Percentiles rank a stretch among this genome's conserved stretches.
These are phyloP conservation scores for Globisporangium abappressorium DNA, from an alignment of 352 stramenopile genomes.

Conservation along the genomic window DNA sequence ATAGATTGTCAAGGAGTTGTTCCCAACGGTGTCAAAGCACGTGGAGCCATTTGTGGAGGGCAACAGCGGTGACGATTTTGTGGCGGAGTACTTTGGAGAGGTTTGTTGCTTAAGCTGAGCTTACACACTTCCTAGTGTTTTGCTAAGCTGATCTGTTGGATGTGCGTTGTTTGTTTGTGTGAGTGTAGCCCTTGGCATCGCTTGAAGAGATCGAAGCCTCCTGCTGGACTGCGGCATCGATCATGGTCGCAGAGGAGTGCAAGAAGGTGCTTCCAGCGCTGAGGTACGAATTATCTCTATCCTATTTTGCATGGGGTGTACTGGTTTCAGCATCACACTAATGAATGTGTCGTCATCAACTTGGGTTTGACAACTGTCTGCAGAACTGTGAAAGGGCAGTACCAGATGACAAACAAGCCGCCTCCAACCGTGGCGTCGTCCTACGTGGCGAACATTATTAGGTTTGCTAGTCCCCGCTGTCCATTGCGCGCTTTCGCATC, in stretches of 20 bases:
- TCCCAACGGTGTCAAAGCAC: constrained; percentile 29
- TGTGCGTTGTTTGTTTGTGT: neutral
- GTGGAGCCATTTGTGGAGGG: constrained; percentile 48
- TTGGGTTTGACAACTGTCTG: neutral
- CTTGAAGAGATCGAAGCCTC: constrained; percentile 43
- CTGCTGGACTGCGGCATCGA: constrained; percentile 66
- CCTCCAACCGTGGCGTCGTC: constrained; percentile 60
- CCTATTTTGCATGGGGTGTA: neutral
- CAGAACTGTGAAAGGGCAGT: constrained; percentile 86
- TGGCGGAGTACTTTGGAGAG: constrained; percentile 47
- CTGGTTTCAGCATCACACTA: neutral
- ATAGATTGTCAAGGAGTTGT: constrained; percentile 54
- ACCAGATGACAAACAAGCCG: constrained; percentile 89
- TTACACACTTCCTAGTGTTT: too few relatives aligned
- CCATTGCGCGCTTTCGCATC: neutral
- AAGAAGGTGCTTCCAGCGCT: constrained; percentile 86
- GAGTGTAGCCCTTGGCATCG: constrained; percentile 32
- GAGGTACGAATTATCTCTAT: constrained; percentile 31
- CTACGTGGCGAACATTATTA: constrained; percentile 76
- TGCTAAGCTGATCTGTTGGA: neutral
- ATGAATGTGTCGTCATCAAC: neutral
- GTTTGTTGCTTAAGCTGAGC: constrained; percentile 9
- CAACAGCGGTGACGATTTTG: constrained; percentile 35
- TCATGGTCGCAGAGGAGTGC: constrained; percentile 69
- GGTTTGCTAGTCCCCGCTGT: constrained; percentile 22